Evolutionary conservation across 495 filamentous ascomycete genomes (phyloP).

Genomic region (Rhypophila decipiens): DNA sequence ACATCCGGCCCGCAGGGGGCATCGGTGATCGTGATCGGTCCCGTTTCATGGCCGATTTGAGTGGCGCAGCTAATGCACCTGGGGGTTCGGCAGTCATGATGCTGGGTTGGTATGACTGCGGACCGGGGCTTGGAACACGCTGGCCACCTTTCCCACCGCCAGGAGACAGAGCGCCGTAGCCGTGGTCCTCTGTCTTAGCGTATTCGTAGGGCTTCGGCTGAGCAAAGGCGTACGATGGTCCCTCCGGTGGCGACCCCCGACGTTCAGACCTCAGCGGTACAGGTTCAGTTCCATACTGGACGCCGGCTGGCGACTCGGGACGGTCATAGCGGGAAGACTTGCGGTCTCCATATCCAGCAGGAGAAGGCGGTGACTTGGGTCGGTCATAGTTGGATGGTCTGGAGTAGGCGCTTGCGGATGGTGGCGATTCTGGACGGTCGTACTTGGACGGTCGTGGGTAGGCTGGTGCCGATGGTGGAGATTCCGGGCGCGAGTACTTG

Average conservation of each 20-base stretch:
- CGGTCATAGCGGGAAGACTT: too few species aligned
- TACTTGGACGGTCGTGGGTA: too few species aligned
- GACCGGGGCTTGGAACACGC: slow-evolving; percentile 20
- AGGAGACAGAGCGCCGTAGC: slow-evolving; percentile 28
- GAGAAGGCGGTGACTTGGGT: too few species aligned
- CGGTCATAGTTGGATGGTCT: too few species aligned
- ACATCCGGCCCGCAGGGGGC: slow-evolving; percentile 45
- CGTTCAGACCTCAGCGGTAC: too few species aligned
- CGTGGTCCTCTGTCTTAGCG: slow-evolving; percentile 30
- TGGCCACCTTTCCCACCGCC: slow-evolving; percentile 15
- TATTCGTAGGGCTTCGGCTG: slow-evolving; percentile 47
- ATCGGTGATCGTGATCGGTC: slow-evolving; percentile 40
- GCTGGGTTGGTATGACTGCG: slow-evolving; percentile 15
- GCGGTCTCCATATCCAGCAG: too few species aligned
- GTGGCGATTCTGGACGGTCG: slow-evolving; percentile 22
- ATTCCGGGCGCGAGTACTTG: slow-evolving; percentile 22
- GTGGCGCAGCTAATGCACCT: slow-evolving; percentile 6
- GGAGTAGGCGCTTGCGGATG: too few species aligned
- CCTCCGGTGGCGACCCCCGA: too few species aligned
- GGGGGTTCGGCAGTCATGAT: slow-evolving; percentile 33
- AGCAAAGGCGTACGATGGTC: slow-evolving; percentile 41
- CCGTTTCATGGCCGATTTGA: slow-evolving; percentile 32
- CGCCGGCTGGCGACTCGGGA: too few species aligned
- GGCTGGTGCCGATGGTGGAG: slow-evolving; percentile 20
- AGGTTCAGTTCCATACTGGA: too few species aligned